Evolutionary conservation across 805 yeast genomes (phyloP).

Genomic region (Isabelozyma gotoi): DNA sequence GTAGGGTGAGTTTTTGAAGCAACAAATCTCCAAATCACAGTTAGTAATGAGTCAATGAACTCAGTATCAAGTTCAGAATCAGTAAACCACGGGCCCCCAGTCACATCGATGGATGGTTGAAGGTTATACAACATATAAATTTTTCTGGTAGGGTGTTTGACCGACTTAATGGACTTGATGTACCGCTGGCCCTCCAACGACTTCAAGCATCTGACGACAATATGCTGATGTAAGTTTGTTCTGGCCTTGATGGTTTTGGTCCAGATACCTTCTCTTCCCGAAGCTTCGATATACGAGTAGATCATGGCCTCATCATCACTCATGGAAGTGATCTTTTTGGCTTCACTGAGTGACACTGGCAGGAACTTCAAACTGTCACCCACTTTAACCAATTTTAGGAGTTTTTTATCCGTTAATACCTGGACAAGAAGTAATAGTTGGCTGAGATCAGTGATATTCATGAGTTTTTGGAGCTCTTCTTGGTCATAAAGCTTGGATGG

Average conservation of each 20-base stretch:
- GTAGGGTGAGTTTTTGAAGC: conserved; percentile 76
- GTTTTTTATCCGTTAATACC: conserved; percentile 53
- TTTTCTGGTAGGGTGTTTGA: conserved; percentile 89
- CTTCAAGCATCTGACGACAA: conserved; percentile 82
- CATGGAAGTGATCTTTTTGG: conserved; percentile 76
- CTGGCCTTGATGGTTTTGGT: conserved; percentile 85
- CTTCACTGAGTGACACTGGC: conserved; percentile 72
- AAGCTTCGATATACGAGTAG: conserved; percentile 86
- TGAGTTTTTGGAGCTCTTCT: conserved; percentile 58
- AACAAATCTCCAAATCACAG: conserved; percentile 85
- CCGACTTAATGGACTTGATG: conserved; percentile 88
- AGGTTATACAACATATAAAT: conserved; percentile 92
- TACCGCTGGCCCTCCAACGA: conserved; percentile 74
- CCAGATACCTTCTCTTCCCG: conserved; percentile 96
- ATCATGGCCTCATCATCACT: conserved; percentile 85
- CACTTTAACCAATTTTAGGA: conserved; percentile 67
- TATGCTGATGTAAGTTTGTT: conserved; percentile 87
- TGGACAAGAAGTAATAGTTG: conserved; percentile 52
- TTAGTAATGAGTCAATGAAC: conserved; percentile 79
- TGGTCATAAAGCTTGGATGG: conserved; percentile 60
- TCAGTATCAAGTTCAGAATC: conserved; percentile 94
- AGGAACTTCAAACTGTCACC: conserved; percentile 72
- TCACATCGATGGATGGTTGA: conserved; percentile 92
- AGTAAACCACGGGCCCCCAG: conserved; percentile 99
- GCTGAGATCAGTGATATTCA: conserved; percentile 40